Percentiles rank a stretch among this genome's conserved stretches.
phyloP scores from a whole-genome alignment of 768 basidiomycete species.

The Pleurotus ostreatus region DNA sequence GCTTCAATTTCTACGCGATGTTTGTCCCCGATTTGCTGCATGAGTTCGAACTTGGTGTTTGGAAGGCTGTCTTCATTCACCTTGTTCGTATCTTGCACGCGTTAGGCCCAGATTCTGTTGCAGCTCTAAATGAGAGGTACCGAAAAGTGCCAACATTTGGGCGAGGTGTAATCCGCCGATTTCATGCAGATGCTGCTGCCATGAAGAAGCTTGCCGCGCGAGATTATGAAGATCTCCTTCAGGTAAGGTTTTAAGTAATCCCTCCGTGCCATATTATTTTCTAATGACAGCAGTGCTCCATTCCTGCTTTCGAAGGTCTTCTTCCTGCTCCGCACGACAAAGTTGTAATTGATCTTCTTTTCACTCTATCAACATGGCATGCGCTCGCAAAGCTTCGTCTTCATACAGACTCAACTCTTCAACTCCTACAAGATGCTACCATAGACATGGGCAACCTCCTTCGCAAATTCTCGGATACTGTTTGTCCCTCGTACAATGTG shows the following conservation, averaged over 20 bases:
- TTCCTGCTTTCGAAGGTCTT: conserved; percentile 33
- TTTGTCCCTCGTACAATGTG: conserved; percentile 23
- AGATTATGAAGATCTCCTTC: conserved; percentile 25
- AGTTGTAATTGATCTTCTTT: conserved; percentile 28
- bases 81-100: conserved; percentile 19
- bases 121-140: conserved; percentile 15
- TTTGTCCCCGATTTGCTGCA: conserved; percentile 22
- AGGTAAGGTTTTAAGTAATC: no score
- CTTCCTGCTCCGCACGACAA: conserved; percentile 22
- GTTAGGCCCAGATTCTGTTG: conserved; percentile 5
- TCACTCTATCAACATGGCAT: conserved; percentile 25
- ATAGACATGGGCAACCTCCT: conserved; percentile 19
- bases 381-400: no score
- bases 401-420: no score
- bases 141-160: conserved; percentile 14
- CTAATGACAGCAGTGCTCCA: conserved; percentile 22
- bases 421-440: no score
- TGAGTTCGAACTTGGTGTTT: conserved; percentile 24
- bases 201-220: conserved; percentile 12
- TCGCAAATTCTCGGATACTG: conserved; percentile 21
- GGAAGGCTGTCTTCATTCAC: conserved; percentile 23
- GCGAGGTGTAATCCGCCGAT: conserved; percentile 16
- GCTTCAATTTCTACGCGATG: conserved; percentile 17
- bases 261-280: no score
- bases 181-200: conserved; percentile 18